Evolutionary conservation across 352 stramenopile species (phyloP).

Genomic region (Phytophthora citricola): DNA sequence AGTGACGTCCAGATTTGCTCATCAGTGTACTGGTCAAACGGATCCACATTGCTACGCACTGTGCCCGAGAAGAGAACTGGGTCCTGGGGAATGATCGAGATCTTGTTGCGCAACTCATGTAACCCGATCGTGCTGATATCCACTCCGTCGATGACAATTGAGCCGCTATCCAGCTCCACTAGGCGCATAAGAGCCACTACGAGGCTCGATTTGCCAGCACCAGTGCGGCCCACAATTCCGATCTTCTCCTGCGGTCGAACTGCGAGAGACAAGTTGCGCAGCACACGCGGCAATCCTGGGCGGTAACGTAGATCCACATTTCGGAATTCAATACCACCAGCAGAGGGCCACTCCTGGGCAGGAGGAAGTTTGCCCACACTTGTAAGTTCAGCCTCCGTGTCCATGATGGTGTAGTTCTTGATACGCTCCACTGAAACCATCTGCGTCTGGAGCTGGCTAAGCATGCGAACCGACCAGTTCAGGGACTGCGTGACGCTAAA

Average conservation of each 20-base stretch:
- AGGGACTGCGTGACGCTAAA: slow-evolving; percentile 82
- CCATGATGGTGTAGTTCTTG: slow-evolving; percentile 71
- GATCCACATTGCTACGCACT: slow-evolving; percentile 93
- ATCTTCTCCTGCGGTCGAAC: slow-evolving; percentile 90
- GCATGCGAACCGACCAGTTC: slow-evolving; percentile 78
- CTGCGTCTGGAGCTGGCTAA: slow-evolving; percentile 80
- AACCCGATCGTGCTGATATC: slow-evolving; percentile 64
- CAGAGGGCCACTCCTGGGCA: slow-evolving; percentile 75
- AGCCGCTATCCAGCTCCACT: slow-evolving; percentile 83
- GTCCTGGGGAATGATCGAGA: slow-evolving; percentile 94
- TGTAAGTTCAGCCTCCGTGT: slow-evolving; percentile 78
- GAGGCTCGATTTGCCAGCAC: slow-evolving; percentile 91
- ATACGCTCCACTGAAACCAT: slow-evolving; percentile 85
- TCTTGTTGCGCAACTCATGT: slow-evolving; percentile 57
- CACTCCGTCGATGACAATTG: slow-evolving; percentile 69
- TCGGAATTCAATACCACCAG: slow-evolving; percentile 87
- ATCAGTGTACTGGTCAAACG: slow-evolving; percentile 90
- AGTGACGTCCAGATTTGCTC: slow-evolving; percentile 91
- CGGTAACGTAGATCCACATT: slow-evolving; percentile 92
- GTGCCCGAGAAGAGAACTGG: slow-evolving; percentile 96
- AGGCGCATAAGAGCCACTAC: slow-evolving; percentile 92
- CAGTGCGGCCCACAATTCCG: slow-evolving; percentile 83
- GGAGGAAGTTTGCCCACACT: slow-evolving; percentile 87
- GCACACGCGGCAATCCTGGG: slow-evolving; percentile 62
- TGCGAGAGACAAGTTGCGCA: slow-evolving; percentile 75